A percentile compares a stretch with the other conserved stretches of the same genome.
Conservation (phyloP, 805 yeast genomes). For the Maudiozyma turicensis region DNA sequence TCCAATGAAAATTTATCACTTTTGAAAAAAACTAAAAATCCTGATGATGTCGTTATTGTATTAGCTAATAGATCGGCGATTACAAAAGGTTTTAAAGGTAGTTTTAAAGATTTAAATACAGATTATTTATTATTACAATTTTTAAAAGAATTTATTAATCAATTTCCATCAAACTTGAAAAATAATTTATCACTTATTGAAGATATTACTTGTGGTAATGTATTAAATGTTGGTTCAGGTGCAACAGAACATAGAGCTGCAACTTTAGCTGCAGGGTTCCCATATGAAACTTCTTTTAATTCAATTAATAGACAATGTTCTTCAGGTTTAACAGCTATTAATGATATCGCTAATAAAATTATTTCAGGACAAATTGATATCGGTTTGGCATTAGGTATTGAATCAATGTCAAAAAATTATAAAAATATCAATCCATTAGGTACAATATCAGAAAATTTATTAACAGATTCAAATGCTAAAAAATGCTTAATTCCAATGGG, state of each 20-base stretch:
- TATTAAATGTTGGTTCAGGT: conserved; percentile 86
- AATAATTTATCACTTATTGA: conserved; percentile 54
- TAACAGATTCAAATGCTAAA: conserved; percentile 39
- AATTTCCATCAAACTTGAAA: conserved; percentile 32
- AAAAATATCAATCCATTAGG: conserved; percentile 66
- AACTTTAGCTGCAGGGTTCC: conserved; percentile 81
- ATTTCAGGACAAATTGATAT: conserved; percentile 78
- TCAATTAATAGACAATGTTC: conserved; percentile 93
- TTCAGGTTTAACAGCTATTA: conserved; percentile 83
- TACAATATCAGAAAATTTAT: conserved; percentile 42
- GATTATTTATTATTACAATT: conserved; percentile 68
- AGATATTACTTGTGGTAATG: conserved; percentile 87
- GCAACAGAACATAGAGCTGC: conserved; percentile 94
- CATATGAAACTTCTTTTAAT: conserved; percentile 64
- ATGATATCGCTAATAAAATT: conserved; percentile 84
- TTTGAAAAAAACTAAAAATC: conserved; percentile 35
- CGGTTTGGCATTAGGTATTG: conserved; percentile 90
- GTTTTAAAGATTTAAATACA: conserved; percentile 70
- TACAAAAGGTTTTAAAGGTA: conserved; percentile 80
- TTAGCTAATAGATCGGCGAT: conserved; percentile 87
- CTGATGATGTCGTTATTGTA: conserved; percentile 86
- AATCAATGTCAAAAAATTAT: conserved; percentile 84
- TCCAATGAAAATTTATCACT: neutral
- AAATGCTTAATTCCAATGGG: conserved; percentile 95
- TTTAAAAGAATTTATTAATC: conserved; percentile 49